These are phyloP conservation scores for Apodospora peruviana DNA, from an alignment of 495 filamentous ascomycete species.

Conservation along the genomic window DNA sequence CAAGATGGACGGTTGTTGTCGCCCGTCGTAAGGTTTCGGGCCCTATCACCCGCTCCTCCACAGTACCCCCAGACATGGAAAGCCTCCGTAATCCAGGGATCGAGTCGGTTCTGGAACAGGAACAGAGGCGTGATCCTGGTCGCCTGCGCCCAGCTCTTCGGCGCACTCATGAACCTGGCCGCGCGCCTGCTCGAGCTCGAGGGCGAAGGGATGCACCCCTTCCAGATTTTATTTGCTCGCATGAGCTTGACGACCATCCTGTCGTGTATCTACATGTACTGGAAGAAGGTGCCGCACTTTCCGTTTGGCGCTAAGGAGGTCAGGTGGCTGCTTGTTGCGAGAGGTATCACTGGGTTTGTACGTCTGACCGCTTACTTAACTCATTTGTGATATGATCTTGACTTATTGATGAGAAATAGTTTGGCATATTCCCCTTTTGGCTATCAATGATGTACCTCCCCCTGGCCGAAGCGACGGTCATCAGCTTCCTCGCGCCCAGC, in stretches of 20 bases:
- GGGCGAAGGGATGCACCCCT: constrained; percentile 71
- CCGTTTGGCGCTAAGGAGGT: constrained; percentile 66
- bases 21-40: constrained; percentile 17
- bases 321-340: constrained; percentile 57
- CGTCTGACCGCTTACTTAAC: too few relatives aligned
- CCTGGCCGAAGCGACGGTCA: constrained; percentile 84
- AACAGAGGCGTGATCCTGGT: constrained; percentile 76
- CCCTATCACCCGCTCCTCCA: not conserved
- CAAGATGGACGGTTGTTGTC: not conserved
- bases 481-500: constrained; percentile 83
- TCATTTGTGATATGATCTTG: not conserved
- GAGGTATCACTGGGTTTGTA: constrained; percentile 70
- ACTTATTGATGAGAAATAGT: constrained; percentile 19
- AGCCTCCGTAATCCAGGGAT: not conserved
- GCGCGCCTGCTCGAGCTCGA: constrained; percentile 73
- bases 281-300: constrained; percentile 56
- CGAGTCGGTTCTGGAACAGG: constrained; percentile 29
- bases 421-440: constrained; percentile 64
- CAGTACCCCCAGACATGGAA: not conserved
- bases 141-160: constrained; percentile 74
- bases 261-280: constrained; percentile 71
- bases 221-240: constrained; percentile 83
- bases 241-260: constrained; percentile 71
- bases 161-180: constrained; percentile 80
- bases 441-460: constrained; percentile 78